Evolutionary conservation across 305 asterid species (phyloP).

Genomic region (Fraxinus angustifolia): DNA sequence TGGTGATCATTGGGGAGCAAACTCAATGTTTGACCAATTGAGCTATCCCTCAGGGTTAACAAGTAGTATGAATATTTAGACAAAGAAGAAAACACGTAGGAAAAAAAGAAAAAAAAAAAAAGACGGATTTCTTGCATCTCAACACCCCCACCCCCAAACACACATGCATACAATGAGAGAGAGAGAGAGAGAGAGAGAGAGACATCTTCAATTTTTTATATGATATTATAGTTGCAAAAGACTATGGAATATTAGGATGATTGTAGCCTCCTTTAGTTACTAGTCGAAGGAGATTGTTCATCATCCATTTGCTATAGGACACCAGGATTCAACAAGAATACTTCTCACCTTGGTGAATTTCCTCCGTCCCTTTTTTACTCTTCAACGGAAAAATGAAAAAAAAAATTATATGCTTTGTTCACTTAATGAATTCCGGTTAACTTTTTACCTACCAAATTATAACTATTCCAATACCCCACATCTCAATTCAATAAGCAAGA

Average conservation of each 20-base stretch:
- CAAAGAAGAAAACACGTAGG: background rate
- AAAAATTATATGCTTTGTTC: background rate
- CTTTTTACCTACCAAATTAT: background rate
- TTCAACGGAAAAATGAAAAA: background rate
- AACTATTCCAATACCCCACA: background rate
- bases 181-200: background rate
- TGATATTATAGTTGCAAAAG: background rate
- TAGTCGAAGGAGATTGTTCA: constrained; percentile 55
- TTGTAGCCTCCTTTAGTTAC: constrained; percentile 61
- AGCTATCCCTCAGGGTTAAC: background rate
- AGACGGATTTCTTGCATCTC: background rate
- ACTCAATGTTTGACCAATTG: too few relatives aligned
- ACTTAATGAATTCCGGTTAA: constrained; percentile 3
- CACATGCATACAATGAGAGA: background rate
- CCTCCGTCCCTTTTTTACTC: background rate
- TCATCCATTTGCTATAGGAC: constrained; percentile 49
- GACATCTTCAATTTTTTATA: background rate
- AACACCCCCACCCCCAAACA: background rate
- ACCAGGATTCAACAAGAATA: constrained; percentile 40
- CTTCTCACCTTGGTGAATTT: constrained; percentile 32
- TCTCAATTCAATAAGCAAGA: background rate
- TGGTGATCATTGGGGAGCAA: too few relatives aligned
- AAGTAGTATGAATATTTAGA: background rate
- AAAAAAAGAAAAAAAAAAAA: too few relatives aligned
- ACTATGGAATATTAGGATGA: constrained; percentile 32